Base-by-base conservation (phyloP, 2,329 filamentous ascomycete species). In the Dryadomyces sulphureus region DNA sequence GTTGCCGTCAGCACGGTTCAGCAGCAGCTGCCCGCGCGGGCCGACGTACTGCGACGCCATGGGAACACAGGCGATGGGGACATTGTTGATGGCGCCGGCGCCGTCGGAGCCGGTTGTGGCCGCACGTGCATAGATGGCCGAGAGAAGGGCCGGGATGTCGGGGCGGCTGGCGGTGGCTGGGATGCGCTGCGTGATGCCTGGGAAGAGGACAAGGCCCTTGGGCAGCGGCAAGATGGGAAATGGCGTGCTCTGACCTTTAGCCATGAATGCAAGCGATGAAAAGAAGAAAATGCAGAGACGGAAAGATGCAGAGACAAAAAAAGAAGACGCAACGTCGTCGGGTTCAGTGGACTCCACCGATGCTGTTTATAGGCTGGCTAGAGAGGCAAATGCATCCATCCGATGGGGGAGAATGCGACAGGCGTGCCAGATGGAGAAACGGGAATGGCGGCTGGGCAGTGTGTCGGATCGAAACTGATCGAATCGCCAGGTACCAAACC, bases 21-120 rank as follows among this genome's bases (percentile, higher is more conserved):
- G 74, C 53, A 94, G 70, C 48, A 79, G 74, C 62, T 89, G 81
- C 39, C 88, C 88, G 57, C 86, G 79, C 24, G 73, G 71, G 48
- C 79, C 80, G 22, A 94, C 70, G 21, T 81, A 73, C 4, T 81
- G 80, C 43, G 86, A 92, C 52, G 72, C 81, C 49, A 95, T 70
- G 19, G 92, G 92, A 46, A 96, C 79, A 61, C 90, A 96, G 45
- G 84, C 87, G 53, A 96, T 80, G 8, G 84, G 80, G 54, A 94
- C 78, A 53, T 70, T 69, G 54, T 79, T 75, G 57, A 81, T 70
- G 51, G 74, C 69, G 54, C 78, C 71, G 51, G 72, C 74, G 24
- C 78, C 75, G 53, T 81, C 75, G 56, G 79, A 81, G 36, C 77
- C 75, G n/a, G 20, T 27, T 27, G 41, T 24, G 21, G 38, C 25